These are phyloP conservation scores for Catunica adiposa DNA, from an alignment of 2,329 filamentous ascomycete genomes.

Conservation along the genomic window DNA sequence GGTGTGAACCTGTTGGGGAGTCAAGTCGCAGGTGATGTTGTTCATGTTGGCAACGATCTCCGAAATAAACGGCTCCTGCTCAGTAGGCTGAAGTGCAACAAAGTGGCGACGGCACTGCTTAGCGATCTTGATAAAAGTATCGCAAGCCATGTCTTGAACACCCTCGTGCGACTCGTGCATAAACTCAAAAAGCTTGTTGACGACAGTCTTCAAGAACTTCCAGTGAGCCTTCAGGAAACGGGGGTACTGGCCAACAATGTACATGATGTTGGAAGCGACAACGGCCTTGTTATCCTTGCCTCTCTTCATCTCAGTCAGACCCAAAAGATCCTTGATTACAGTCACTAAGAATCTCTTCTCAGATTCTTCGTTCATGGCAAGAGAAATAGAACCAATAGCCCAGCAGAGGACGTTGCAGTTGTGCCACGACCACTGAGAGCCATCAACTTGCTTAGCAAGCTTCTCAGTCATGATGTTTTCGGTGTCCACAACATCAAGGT, in stretches of 20 bases:
- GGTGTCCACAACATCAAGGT: constrained; percentile 91
- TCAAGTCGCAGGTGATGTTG: constrained; percentile 88
- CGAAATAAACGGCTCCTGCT: constrained; percentile 92
- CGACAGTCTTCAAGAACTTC: constrained; percentile 99
- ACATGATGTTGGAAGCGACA: constrained; percentile 99
- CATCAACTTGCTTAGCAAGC: constrained; percentile 84
- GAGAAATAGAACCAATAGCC: constrained; percentile 96
- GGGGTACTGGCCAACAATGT: constrained; percentile 97
- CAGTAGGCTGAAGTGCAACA: constrained; percentile 84
- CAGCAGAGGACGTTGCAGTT: constrained; percentile 99
- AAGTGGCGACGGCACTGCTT: constrained; percentile 97
- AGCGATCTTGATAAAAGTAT: constrained; percentile 99
- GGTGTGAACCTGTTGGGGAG: constrained; percentile 92
- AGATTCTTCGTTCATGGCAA: constrained; percentile 98
- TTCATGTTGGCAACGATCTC: constrained; percentile 93
- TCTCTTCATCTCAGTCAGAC: constrained; percentile 96
- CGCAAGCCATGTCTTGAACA: constrained; percentile 99
- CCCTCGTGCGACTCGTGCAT: constrained; percentile 99
- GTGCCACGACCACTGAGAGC: constrained; percentile 94
- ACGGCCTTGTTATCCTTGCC: constrained; percentile 99
- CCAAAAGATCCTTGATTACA: constrained; percentile 94
- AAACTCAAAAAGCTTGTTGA: constrained; percentile 99
- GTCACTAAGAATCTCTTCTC: constrained; percentile 97
- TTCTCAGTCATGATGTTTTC: constrained; percentile 99
- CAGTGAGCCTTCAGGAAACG: constrained; percentile 97